These are phyloP conservation scores for Chloris gayana DNA, from an alignment of 176 grass and related monocot genomes.

Conservation along the genomic window DNA sequence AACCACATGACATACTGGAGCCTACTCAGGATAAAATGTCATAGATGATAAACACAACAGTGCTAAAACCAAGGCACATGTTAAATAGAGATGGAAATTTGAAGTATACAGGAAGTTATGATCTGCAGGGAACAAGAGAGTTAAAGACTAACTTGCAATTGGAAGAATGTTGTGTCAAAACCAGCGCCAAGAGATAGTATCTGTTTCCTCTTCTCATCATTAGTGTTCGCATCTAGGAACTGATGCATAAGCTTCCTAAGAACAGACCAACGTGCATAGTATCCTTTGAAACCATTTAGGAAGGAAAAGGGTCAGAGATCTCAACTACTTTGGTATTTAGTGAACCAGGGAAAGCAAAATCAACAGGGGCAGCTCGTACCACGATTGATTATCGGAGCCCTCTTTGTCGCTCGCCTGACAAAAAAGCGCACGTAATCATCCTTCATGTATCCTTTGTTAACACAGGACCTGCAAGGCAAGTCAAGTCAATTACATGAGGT, in stretches of 20 bases:
- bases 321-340: background rate
- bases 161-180: slow-evolving; percentile 95
- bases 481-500: slow-evolving; percentile 17
- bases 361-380: slow-evolving; percentile 20
- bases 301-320: background rate
- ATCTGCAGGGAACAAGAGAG: background rate
- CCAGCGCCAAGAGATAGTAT: slow-evolving; percentile 95
- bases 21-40: background rate
- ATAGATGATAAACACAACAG: background rate
- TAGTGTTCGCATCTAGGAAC: slow-evolving; percentile 57
- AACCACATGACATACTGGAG: background rate
- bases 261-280: slow-evolving; percentile 89
- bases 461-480: slow-evolving; percentile 70
- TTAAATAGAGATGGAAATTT: background rate
- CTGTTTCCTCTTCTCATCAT: slow-evolving; percentile 58
- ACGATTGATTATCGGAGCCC: slow-evolving; percentile 94
- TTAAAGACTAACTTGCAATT: slow-evolving; percentile 66
- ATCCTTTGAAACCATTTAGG: slow-evolving; percentile 58
- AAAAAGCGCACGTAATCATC: slow-evolving; percentile 94
- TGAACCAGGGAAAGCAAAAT: background rate
- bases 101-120: background rate
- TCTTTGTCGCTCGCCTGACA: slow-evolving; percentile 69
- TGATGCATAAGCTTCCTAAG: slow-evolving; percentile 75
- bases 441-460: slow-evolving; percentile 98
- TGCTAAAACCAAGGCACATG: background rate